Conservation (phyloP, 768 basidiomycete species). For the Tulasnella sp. region DNA sequence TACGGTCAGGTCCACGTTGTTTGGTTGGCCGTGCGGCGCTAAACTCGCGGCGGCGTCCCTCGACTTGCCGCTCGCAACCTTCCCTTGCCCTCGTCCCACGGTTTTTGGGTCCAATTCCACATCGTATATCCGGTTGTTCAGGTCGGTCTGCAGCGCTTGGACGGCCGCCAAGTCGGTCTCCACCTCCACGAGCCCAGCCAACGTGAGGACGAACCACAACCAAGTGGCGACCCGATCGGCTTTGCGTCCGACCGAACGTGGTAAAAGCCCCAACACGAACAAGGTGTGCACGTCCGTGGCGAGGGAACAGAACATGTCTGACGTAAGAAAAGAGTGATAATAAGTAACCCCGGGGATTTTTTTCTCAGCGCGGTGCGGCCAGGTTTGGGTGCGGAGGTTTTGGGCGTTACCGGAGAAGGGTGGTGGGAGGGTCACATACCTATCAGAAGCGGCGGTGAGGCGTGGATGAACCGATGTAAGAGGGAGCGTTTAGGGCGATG, state of each 20-base stretch:
- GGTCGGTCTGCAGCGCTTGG: constrained; percentile 53
- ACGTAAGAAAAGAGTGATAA: background rate
- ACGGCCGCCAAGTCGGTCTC: constrained; percentile 73
- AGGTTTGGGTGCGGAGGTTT: constrained; percentile 6
- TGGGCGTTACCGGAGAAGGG: background rate
- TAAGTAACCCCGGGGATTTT: background rate
- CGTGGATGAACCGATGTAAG: constrained; percentile 68
- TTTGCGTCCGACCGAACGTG: constrained; percentile 58
- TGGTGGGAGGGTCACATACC: constrained; percentile 13
- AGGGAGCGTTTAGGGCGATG: constrained; percentile 34
- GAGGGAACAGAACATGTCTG: constrained; percentile 64
- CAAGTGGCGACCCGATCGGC: constrained; percentile 76
- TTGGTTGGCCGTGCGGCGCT: background rate
- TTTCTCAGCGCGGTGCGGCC: background rate
- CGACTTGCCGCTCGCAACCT: constrained; percentile 40
- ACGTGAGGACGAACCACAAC: constrained; percentile 79
- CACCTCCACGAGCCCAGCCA: constrained; percentile 80
- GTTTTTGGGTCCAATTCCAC: constrained; percentile 25
- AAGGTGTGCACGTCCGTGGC: constrained; percentile 80
- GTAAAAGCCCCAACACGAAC: constrained; percentile 50
- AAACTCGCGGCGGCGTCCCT: constrained; percentile 14
- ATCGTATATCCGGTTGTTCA: constrained; percentile 29
- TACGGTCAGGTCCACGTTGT: constrained; percentile 26
- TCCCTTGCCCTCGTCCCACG: constrained; percentile 28
- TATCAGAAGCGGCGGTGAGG: constrained; percentile 76